A percentile compares a stretch with the other conserved stretches of the same genome.
Conservation (phyloP, 2,329 filamentous ascomycete species). For the Rutstroemia sp. region DNA sequence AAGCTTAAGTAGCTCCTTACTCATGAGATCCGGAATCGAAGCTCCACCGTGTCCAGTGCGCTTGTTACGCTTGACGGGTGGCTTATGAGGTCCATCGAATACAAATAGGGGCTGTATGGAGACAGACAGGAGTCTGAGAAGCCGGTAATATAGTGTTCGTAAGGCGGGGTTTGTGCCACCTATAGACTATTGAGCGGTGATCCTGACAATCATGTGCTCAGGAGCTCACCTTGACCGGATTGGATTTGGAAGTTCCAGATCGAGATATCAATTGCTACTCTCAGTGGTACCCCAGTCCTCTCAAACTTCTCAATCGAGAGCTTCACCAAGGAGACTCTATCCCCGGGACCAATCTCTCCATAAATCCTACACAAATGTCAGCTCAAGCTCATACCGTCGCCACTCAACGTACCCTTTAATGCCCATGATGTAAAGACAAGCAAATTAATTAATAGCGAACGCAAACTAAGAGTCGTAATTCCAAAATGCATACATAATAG, state of each 20-base stretch:
- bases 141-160: slow-evolving; percentile 85
- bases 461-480: not conserved
- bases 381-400: not conserved
- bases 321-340: slow-evolving; percentile 73
- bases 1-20: slow-evolving; percentile 73
- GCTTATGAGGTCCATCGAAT: slow-evolving; percentile 81
- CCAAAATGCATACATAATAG: slow-evolving; percentile 5
- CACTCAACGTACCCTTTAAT: slow-evolving; percentile 49
- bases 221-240: slow-evolving; percentile 57
- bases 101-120: slow-evolving; percentile 86
- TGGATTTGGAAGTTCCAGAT: slow-evolving; percentile 98
- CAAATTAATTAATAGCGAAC: not conserved
- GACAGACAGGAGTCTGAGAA: slow-evolving; percentile 66
- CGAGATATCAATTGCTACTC: slow-evolving; percentile 86
- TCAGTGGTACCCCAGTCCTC: slow-evolving; percentile 61
- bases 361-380: slow-evolving; percentile 59
- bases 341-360: slow-evolving; percentile 75
- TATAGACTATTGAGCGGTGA: slow-evolving; percentile 25
- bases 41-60: slow-evolving; percentile 56
- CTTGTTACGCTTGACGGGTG: slow-evolving; percentile 83
- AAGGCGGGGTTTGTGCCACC: slow-evolving; percentile 85
- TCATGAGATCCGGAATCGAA: slow-evolving; percentile 62
- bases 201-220: not conserved
- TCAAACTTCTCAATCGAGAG: slow-evolving; percentile 74
- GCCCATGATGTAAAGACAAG: slow-evolving; percentile 41